These are phyloP conservation scores for Conoideocrella luteorostrata DNA, from an alignment of 2,329 filamentous ascomycete genomes.

Conservation along the genomic window DNA sequence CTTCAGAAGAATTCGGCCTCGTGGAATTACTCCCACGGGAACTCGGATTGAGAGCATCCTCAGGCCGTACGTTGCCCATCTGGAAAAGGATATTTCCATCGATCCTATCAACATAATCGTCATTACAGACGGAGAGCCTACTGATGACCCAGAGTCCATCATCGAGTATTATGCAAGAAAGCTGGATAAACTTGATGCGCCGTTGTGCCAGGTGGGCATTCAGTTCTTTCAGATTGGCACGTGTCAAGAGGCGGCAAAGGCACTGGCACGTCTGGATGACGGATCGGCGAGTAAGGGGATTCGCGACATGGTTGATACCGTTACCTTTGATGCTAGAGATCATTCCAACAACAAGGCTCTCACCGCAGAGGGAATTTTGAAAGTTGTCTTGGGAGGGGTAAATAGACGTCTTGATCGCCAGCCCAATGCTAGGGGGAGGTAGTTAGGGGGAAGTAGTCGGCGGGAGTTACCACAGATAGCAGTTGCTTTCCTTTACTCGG, in stretches of 20 bases:
- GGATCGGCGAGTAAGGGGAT: constrained; percentile 49
- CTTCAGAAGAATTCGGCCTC: constrained; percentile 62
- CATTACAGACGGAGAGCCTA: constrained; percentile 80
- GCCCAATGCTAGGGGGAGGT: constrained; percentile 1
- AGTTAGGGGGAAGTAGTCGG: too few relatives aligned
- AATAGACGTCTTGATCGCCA: constrained; percentile 38
- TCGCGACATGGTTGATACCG: constrained; percentile 88
- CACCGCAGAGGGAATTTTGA: constrained; percentile 67
- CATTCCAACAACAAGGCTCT: constrained; percentile 35
- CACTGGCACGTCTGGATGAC: constrained; percentile 71
- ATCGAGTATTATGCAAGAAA: constrained; percentile 62
- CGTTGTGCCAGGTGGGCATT: constrained; percentile 77
- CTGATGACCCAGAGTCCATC: constrained; percentile 68
- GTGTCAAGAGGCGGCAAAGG: constrained; percentile 56
- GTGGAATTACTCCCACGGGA: constrained; percentile 68
- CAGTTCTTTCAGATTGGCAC: constrained; percentile 94
- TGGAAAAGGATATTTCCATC: constrained; percentile 32
- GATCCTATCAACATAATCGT: constrained; percentile 89
- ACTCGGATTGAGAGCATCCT: constrained; percentile 65
- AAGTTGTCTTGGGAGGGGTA: constrained; percentile 74
- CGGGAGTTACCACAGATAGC: too few relatives aligned
- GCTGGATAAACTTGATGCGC: constrained; percentile 63
- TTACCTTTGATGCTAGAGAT: constrained; percentile 52
- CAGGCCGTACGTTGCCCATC: constrained; percentile 55
- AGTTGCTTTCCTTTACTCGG: not conserved